These are phyloP conservation scores for Teunomyces tritomae DNA, from an alignment of 805 yeast genomes.

Conservation along the genomic window DNA sequence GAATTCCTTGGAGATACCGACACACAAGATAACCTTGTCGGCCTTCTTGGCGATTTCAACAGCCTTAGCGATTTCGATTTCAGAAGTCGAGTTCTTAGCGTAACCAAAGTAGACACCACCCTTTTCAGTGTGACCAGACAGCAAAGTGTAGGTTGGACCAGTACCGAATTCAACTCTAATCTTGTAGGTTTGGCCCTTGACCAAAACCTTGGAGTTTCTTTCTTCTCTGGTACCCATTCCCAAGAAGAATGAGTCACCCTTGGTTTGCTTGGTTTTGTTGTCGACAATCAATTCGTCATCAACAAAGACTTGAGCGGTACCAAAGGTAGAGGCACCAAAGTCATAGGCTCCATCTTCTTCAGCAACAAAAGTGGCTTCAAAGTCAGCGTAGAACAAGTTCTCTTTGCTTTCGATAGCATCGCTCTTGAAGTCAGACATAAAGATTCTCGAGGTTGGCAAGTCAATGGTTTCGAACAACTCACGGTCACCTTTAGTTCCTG, in stretches of 20 bases:
- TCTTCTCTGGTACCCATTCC: conserved; percentile 56
- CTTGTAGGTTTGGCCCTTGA: conserved; percentile 45
- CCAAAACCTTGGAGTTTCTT: conserved; percentile 33
- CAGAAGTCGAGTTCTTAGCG: conserved; percentile 15
- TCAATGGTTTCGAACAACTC: conserved; percentile 23
- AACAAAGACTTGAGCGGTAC: conserved; percentile 55
- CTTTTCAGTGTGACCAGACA: conserved; percentile 13
- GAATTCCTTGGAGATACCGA: conserved; percentile 55
- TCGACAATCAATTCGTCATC: conserved; percentile 55
- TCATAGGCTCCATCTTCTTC: conserved; percentile 48
- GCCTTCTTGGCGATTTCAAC: conserved; percentile 46
- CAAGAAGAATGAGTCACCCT: conserved; percentile 49
- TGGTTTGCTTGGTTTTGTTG: conserved; percentile 50
- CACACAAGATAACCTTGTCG: conserved; percentile 51
- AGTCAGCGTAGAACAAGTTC: conserved; percentile 39
- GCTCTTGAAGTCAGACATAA: conserved; percentile 18
- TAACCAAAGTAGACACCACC: conserved; percentile 28
- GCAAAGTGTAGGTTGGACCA: conserved; percentile 36
- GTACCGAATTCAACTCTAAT: conserved; percentile 52
- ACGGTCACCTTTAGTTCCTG: conserved; percentile 14
- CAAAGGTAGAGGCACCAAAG: conserved; percentile 51
- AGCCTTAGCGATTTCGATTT: conserved; percentile 35
- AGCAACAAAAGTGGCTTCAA: conserved; percentile 45
- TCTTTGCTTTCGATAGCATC: conserved; percentile 15
- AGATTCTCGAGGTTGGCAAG: conserved; percentile 13